Evolutionary conservation across 2,329 filamentous ascomycete genomes (phyloP).

Genomic region (Hypomyces rosellus): DNA sequence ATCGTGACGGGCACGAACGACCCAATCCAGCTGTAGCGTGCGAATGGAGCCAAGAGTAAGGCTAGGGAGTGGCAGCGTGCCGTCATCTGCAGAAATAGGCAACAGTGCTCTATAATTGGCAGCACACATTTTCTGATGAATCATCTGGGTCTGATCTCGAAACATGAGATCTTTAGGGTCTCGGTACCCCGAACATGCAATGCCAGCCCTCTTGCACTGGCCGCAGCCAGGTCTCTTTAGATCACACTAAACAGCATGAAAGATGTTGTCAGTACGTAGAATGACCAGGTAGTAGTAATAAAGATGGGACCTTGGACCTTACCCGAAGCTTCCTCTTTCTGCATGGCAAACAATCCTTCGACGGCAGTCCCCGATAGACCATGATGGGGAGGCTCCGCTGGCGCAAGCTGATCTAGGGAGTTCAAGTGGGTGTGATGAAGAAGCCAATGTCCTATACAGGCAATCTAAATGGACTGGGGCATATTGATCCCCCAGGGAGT

Average conservation of each 20-base stretch:
- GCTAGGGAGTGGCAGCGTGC: neutral
- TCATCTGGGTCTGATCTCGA: slow-evolving; percentile 17
- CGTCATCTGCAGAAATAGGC: neutral
- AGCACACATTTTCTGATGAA: slow-evolving; percentile 12
- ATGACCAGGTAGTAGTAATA: too few species aligned
- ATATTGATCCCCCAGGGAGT: too few species aligned
- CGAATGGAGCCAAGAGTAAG: neutral
- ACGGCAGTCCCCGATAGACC: slow-evolving; percentile 18
- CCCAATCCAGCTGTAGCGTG: slow-evolving; percentile 12
- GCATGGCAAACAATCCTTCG: slow-evolving; percentile 19
- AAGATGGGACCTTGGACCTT: neutral
- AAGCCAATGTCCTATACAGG: neutral
- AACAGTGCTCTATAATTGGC: neutral
- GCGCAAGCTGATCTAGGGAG: neutral
- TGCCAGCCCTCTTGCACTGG: slow-evolving; percentile 18
- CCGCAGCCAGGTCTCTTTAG: slow-evolving; percentile 16
- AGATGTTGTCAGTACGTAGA: neutral
- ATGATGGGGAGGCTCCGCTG: slow-evolving; percentile 8
- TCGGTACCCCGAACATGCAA: slow-evolving; percentile 21
- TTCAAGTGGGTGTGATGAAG: neutral
- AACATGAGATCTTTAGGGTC: slow-evolving; percentile 18
- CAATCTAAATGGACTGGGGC: too few species aligned
- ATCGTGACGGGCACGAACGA: slow-evolving; percentile 15
- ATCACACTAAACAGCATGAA: slow-evolving; percentile 15
- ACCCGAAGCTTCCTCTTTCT: slow-evolving; percentile 20